A percentile compares a stretch with the other conserved stretches of the same genome.
Evolutionary conservation across 495 filamentous ascomycete genomes (phyloP).

Genomic region (Penicillium crystallinum): DNA sequence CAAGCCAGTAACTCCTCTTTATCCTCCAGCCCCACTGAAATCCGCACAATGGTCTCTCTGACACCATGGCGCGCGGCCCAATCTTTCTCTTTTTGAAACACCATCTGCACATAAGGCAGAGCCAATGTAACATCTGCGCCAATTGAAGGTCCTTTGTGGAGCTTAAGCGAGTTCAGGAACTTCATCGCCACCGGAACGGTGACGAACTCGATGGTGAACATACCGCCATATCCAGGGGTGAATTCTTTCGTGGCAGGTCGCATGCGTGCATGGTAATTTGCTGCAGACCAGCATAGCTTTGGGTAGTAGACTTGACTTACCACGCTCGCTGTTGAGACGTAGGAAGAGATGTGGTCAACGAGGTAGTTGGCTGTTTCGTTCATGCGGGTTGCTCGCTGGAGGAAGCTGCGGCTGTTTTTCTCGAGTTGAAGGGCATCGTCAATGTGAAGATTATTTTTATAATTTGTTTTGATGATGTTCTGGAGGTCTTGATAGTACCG

Average conservation of each 20-base stretch:
- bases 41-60: constrained; percentile 17
- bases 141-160: constrained; percentile 1
- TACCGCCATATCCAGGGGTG: constrained; percentile 29
- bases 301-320: too few relatives aligned
- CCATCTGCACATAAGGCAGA: constrained; percentile 18
- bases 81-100: constrained; percentile 13
- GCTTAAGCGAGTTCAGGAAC: constrained; percentile 17
- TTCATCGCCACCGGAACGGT: constrained; percentile 12
- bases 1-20: not conserved
- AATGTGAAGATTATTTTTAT: constrained; percentile 10
- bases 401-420: constrained; percentile 18
- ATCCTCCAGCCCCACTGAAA: constrained; percentile 20
- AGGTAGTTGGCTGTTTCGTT: constrained; percentile 22
- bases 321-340: too few relatives aligned
- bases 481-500: too few relatives aligned
- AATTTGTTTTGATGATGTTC: too few relatives aligned
- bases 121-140: constrained; percentile 22
- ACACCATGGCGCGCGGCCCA: constrained; percentile 18
- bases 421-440: constrained; percentile 19
- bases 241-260: constrained; percentile 18
- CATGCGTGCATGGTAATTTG: constrained; percentile 29
- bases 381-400: constrained; percentile 4
- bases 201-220: constrained; percentile 37
- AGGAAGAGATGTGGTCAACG: constrained; percentile 27
- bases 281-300: too few relatives aligned